Conservation (phyloP, 2,329 filamentous ascomycete species). For the Microsporum canis region DNA sequence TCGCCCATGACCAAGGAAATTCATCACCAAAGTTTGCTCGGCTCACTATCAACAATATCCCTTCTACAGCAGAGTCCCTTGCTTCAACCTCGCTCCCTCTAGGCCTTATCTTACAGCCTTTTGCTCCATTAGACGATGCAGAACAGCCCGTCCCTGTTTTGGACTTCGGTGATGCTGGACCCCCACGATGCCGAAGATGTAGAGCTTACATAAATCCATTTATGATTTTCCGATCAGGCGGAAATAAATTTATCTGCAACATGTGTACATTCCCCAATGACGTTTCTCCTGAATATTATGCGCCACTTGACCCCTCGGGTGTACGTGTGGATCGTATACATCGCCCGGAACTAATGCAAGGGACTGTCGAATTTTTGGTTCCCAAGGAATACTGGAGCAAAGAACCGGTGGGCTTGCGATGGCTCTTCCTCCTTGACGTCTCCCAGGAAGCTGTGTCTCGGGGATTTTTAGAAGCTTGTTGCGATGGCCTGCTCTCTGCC, state of each 20-base stretch:
- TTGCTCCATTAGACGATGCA: constrained; percentile 71
- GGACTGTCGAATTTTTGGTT: constrained; percentile 91
- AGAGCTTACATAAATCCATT: constrained; percentile 97
- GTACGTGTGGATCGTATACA: constrained; percentile 78
- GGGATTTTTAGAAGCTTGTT: constrained; percentile 81
- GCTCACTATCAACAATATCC: constrained; percentile 87
- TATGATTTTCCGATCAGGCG: constrained; percentile 90
- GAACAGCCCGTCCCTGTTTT: constrained; percentile 82
- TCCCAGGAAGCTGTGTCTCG: constrained; percentile 84
- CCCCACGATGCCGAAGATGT: constrained; percentile 84
- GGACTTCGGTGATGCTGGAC: constrained; percentile 85
- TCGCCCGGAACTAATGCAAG: constrained; percentile 76
- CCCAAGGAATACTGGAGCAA: constrained; percentile 99
- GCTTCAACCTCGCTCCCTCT: constrained; percentile 71
- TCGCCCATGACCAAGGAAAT: constrained; percentile 93
- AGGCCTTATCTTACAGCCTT: constrained; percentile 76
- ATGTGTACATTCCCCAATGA: constrained; percentile 97
- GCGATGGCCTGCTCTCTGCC: constrained; percentile 73
- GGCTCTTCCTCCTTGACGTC: constrained; percentile 87
- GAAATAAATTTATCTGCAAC: constrained; percentile 96
- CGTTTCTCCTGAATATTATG: constrained; percentile 82
- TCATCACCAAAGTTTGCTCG: constrained; percentile 88
- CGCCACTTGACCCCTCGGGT: constrained; percentile 76
- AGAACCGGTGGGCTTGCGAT: constrained; percentile 75
- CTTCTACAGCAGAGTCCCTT: constrained; percentile 67